Percentiles rank a stretch among this genome's conserved stretches.
Conservation (phyloP, 2,329 filamentous ascomycete genomes). For the Aspergillus pseudotamarii region DNA sequence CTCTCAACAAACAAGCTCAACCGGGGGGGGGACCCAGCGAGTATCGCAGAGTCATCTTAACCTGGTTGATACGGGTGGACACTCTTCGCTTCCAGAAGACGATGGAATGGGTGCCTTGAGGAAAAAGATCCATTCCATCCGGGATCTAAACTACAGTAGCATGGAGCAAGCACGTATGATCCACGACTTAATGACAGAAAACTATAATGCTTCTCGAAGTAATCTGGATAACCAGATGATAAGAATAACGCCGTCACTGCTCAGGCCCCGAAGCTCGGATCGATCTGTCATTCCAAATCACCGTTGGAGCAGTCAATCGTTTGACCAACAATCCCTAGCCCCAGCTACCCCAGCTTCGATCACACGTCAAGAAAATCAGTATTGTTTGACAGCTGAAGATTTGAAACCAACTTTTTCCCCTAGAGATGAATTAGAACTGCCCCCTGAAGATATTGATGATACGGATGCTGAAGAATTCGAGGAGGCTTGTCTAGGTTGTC, state of each 20-base stretch:
- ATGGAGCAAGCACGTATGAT: slow-evolving; percentile 72
- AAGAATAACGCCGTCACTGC: slow-evolving; percentile 26
- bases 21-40: slow-evolving; percentile 2
- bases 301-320: slow-evolving; percentile 31
- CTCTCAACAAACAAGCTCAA: background rate
- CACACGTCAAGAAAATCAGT: slow-evolving; percentile 33
- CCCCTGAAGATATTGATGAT: slow-evolving; percentile 40
- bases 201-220: slow-evolving; percentile 57
- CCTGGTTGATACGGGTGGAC: slow-evolving; percentile 21
- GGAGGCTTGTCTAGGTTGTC: slow-evolving; percentile 70
- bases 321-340: slow-evolving; percentile 32
- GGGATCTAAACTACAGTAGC: slow-evolving; percentile 60
- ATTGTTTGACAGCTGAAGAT: slow-evolving; percentile 57
- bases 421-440: slow-evolving; percentile 32
- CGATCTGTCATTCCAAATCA: slow-evolving; percentile 35
- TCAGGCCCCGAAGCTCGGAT: slow-evolving; percentile 28
- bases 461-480: slow-evolving; percentile 51
- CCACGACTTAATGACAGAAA: slow-evolving; percentile 71
- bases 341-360: slow-evolving; percentile 31
- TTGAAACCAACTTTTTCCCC: slow-evolving; percentile 69
- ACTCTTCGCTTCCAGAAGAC: slow-evolving; percentile 65
- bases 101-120: slow-evolving; percentile 75
- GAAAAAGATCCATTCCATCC: slow-evolving; percentile 69
- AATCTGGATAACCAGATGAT: slow-evolving; percentile 24
- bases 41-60: slow-evolving; percentile 6